A percentile compares a stretch with the other conserved stretches of the same genome.
Evolutionary conservation across 23 red algal species (phyloP).

Genomic region (Agarophyton chilense): DNA sequence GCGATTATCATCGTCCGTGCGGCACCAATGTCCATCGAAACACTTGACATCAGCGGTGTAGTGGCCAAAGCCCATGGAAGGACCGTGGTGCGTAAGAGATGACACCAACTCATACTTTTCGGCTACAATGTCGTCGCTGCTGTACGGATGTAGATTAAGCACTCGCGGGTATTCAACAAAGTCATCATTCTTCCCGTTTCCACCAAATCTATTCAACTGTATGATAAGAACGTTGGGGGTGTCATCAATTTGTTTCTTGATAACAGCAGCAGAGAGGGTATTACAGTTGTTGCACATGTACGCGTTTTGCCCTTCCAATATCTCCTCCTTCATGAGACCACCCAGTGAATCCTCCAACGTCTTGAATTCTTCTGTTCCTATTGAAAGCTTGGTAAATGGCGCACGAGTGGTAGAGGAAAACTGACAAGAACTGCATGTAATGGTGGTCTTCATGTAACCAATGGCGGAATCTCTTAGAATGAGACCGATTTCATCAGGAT

Average conservation of each 20-base stretch:
- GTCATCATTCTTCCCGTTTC: background rate
- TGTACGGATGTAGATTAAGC: background rate
- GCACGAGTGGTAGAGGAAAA: background rate
- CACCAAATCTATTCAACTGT: slow-evolving; percentile 2
- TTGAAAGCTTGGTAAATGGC: background rate
- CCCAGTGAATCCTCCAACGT: background rate
- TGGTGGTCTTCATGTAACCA: background rate
- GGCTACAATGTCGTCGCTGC: no score
- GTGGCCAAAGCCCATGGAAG: background rate
- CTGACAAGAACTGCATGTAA: background rate
- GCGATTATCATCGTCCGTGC: background rate
- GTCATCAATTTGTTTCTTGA: background rate
- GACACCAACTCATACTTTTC: background rate
- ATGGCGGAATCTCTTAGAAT: background rate
- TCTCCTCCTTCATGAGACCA: background rate
- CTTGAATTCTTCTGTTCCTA: background rate
- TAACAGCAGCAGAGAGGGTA: background rate
- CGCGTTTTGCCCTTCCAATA: background rate
- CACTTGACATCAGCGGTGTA: background rate
- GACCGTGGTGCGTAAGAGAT: background rate
- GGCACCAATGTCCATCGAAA: slow-evolving; percentile 15
- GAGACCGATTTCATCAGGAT: background rate
- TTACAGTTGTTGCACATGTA: background rate
- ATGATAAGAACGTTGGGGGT: background rate
- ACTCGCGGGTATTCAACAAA: background rate